Evolutionary conservation across 73 alveolate species (phyloP).

Genomic region (Blepharisma stoltei): DNA sequence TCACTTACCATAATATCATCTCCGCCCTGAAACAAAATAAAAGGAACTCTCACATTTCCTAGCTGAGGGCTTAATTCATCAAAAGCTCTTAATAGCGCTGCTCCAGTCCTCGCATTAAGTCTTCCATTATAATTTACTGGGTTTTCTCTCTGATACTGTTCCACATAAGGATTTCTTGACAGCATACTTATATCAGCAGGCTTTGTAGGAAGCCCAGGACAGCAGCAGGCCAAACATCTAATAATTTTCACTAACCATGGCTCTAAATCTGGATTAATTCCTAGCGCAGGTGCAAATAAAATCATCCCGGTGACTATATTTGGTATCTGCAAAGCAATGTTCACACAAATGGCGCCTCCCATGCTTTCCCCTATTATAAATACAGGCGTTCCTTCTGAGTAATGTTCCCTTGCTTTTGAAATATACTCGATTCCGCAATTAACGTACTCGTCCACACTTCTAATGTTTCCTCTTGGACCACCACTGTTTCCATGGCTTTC

Average conservation of each 20-base stretch:
- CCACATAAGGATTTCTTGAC: neutral
- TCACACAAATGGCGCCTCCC: neutral
- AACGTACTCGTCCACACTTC: neutral
- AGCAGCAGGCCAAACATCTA: neutral
- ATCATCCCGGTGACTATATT: neutral
- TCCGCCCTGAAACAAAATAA: neutral
- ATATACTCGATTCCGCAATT: neutral
- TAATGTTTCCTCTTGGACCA: neutral
- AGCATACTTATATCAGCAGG: neutral
- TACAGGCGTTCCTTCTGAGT: neutral
- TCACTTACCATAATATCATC: neutral
- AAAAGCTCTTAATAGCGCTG: neutral
- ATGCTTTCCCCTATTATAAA: neutral
- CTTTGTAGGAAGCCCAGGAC: neutral
- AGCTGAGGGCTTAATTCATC: neutral
- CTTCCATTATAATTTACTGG: neutral
- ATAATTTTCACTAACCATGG: neutral
- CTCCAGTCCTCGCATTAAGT: neutral
- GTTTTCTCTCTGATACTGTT: neutral
- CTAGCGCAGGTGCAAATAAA: conserved; percentile 5
- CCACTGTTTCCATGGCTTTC: neutral
- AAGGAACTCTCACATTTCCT: neutral
- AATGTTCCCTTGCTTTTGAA: neutral
- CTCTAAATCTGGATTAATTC: neutral
- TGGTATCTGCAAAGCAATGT: neutral